These are phyloP conservation scores for Luffa aegyptiaca DNA, from an alignment of 306 rosid species.

Conservation along the genomic window DNA sequence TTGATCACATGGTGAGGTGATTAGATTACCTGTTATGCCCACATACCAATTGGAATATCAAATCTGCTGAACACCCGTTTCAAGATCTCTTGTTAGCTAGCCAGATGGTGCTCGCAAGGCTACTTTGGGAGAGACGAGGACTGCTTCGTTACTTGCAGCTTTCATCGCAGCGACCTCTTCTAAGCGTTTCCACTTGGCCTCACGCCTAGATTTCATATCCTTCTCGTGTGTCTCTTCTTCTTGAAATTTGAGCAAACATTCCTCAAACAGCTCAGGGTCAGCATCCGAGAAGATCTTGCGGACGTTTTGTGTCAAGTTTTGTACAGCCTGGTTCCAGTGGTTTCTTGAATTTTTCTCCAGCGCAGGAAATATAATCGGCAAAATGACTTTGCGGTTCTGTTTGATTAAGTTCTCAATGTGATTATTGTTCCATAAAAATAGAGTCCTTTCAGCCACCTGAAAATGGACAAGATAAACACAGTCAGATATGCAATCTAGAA, in stretches of 20 bases:
- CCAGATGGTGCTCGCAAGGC: conserved; percentile 38
- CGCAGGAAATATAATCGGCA: conserved; percentile 81
- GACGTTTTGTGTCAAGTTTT: conserved; percentile 73
- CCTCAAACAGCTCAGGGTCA: conserved; percentile 68
- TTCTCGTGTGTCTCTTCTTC: conserved; percentile 60
- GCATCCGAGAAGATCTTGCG: conserved; percentile 70
- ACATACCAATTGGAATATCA: conserved; percentile 9
- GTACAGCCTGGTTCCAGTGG: conserved; percentile 97
- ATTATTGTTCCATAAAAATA: conserved; percentile 91
- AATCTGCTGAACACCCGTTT: conserved; percentile 3
- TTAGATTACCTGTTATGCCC: conserved; percentile 1
- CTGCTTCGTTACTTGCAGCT: conserved; percentile 58
- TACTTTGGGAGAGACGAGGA: conserved; percentile 59
- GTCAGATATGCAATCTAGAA: neutral
- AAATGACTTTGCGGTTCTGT: conserved; percentile 60
- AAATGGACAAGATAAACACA: neutral
- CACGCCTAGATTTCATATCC: conserved; percentile 42
- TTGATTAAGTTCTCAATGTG: conserved; percentile 72
- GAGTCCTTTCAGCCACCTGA: conserved; percentile 96
- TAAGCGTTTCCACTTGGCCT: conserved; percentile 67
- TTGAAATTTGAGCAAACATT: conserved; percentile 57
- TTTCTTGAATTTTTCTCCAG: conserved; percentile 59
- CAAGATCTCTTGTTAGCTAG: conserved; percentile 12
- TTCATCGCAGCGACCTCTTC: conserved; percentile 84
- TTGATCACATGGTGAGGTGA: conserved; percentile 7